Percentiles rank a stretch among this genome's conserved stretches.
Conservation (phyloP, 768 basidiomycete genomes). For the Gelatoporia subvermispora region DNA sequence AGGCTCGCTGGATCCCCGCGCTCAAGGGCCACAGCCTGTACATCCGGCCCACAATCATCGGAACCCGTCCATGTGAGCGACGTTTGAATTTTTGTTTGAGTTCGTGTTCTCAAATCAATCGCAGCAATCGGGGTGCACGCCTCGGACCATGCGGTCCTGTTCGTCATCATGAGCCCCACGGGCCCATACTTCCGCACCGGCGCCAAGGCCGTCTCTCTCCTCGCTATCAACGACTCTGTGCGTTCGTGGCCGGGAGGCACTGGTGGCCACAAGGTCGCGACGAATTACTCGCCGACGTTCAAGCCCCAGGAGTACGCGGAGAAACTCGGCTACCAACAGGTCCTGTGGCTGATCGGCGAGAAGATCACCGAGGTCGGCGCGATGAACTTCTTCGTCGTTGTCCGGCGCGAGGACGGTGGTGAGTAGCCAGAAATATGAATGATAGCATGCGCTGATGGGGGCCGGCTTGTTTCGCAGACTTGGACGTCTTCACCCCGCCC, state of each 20-base stretch:
- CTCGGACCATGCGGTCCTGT: slow-evolving; percentile 77
- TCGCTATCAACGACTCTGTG: slow-evolving; percentile 42
- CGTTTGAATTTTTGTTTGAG: not conserved
- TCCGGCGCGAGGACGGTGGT: slow-evolving; percentile 41
- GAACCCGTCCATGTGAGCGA: slow-evolving; percentile 34
- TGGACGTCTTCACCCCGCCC: slow-evolving; percentile 84
- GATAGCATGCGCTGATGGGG: not conserved
- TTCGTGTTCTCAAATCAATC: slow-evolving; percentile 1
- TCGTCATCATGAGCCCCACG: slow-evolving; percentile 71
- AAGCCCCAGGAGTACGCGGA: slow-evolving; percentile 46
- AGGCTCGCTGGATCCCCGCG: slow-evolving; percentile 82
- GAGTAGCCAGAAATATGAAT: not conserved
- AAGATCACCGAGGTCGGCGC: slow-evolving; percentile 39
- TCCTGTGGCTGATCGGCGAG: slow-evolving; percentile 49
- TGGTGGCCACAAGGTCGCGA: slow-evolving; percentile 50
- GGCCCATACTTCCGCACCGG: slow-evolving; percentile 49
- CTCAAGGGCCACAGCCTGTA: slow-evolving; percentile 76
- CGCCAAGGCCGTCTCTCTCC: slow-evolving; percentile 44
- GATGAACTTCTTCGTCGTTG: slow-evolving; percentile 54
- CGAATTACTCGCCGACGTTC: slow-evolving; percentile 36
- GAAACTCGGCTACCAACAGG: slow-evolving; percentile 47
- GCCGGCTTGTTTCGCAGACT: slow-evolving; percentile 31
- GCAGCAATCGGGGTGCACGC: slow-evolving; percentile 60
- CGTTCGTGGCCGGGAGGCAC: slow-evolving; percentile 55
- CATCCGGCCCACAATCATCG: slow-evolving; percentile 75